Evolutionary conservation across 495 filamentous ascomycete species (phyloP), one percentile per base, ranked within the genome.

Genomic region (Aspergillus indologenus): DNA sequence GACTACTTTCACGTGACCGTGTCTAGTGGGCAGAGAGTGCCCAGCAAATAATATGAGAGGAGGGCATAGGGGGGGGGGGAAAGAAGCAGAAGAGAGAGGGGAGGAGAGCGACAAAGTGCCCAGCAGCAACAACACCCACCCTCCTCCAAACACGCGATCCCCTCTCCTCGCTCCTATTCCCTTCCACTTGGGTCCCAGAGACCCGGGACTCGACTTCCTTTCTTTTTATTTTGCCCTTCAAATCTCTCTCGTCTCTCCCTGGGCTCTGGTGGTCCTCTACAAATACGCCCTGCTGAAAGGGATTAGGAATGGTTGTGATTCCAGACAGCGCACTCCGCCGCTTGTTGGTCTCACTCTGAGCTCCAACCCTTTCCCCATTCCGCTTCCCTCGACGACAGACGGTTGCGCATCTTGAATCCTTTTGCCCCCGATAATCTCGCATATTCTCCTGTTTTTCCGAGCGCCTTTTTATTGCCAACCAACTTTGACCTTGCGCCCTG

Each of bases 291-390:
- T 7, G 24, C 53, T 60, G 51, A 45, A 62, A 65, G 61, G 62
- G 59, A 69, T 59, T 51, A 63, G 63, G 68, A 65, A 71, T 71
- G 70, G 61, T 66, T 61, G 60, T 68, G 61, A 62, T 63, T 57
- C 62, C 60, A 57, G 61, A 57, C 60, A 65, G 57, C 52, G 34
- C 64, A 57, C 65, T 71, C 64, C 68, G 65, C 68, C 65, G 64
- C 66, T 63, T 68, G 61, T 68, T 71, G 62, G 66, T 71, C 66
- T 71, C 66, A 67, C 64, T 63, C 61, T 67, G 62, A 67, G 63
- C 61, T 69, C 45, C 66, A 62, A 63, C 64, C 52, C 52, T 61
- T 61, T 61, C 47, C 43, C 57, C 57, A 61, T 54, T 53, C 62
- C 59, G 42, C 59, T 56, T 53, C 45, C 55, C 50, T 60, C 52